Evolutionary conservation across 2,329 filamentous ascomycete genomes (phyloP).

Genomic region (Monosporascus sp.): DNA sequence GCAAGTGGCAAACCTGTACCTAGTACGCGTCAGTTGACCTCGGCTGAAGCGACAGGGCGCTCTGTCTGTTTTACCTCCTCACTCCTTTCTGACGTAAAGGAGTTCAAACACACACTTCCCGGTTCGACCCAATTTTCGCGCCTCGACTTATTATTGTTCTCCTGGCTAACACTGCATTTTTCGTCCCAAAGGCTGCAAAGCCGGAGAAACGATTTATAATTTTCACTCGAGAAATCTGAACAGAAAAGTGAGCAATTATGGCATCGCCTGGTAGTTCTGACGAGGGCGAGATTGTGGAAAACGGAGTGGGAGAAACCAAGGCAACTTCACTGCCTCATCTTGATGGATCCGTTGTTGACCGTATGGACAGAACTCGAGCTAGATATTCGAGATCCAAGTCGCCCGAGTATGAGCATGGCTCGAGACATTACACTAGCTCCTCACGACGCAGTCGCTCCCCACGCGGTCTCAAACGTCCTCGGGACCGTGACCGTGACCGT

Average conservation of each 20-base stretch:
- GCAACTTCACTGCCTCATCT: constrained; percentile 78
- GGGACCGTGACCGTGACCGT: constrained; percentile 26
- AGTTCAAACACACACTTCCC: constrained; percentile 26
- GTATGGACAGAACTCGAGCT: constrained; percentile 73
- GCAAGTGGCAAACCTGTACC: background rate
- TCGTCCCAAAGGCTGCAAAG: constrained; percentile 13
- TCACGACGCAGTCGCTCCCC: constrained; percentile 54
- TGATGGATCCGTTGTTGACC: constrained; percentile 85
- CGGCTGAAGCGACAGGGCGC: background rate
- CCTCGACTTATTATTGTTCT: constrained; percentile 16
- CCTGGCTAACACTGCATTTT: constrained; percentile 22
- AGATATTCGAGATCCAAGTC: constrained; percentile 51
- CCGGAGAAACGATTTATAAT: constrained; percentile 12
- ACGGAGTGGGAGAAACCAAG: constrained; percentile 61
- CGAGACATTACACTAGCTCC: constrained; percentile 36
- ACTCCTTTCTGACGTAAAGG: constrained; percentile 19
- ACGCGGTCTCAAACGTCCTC: constrained; percentile 60
- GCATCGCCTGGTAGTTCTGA: constrained; percentile 57
- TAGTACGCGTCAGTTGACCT: background rate
- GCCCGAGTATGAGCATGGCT: constrained; percentile 38
- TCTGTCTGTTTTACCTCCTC: constrained; percentile 1
- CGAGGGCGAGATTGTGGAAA: constrained; percentile 82
- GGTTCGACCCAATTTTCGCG: constrained; percentile 30
- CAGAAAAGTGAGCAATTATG: constrained; percentile 26
- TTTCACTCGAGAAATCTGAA: constrained; percentile 11